Evolutionary conservation across 805 yeast species (phyloP), one percentile per base, ranked within the genome.

Genomic region (Candida khao-thaluensis): DNA sequence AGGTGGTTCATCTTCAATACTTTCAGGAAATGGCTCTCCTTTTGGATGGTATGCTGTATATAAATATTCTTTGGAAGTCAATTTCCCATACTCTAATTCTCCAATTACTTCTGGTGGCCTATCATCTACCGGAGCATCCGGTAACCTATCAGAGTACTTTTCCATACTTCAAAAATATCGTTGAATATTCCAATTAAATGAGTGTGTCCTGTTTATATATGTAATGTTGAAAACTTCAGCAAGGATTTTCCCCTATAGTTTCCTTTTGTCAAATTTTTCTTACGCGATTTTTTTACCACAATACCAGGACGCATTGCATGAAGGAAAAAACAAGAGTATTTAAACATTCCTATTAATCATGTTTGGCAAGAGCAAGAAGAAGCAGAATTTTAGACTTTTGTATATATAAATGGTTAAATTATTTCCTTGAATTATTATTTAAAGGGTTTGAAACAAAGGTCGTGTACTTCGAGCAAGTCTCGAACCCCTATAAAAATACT

Each of bases 1-100:
- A 15, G 96, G 91, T 5, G 97, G 97, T 40, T 90, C 91, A 59
- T 89, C 96, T 26, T 71, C 80, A 10, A 81, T 69, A 8, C 84
- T 80, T n/a, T 69, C 72, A 7, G 79, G 79, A 37, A 82, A 60
- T 4, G 85, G 81, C 45, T 69, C 76, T n/a, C 71, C 71, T 12
- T 64, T 67, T 16, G 82, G 75, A 39, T 79, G 79, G 38, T 69
- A 65, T 22, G 86, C 80, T 30, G 72, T 76, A 53, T 81, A 79
- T 39, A 85, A 69, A 59, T 81, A 77, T 12, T 84, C 78, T n/a
- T 69, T 55, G 7, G 84, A 77, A 2, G 87, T 77, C 35, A 84
- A 64, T 16, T 71, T 64, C 28, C 96, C 96, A 59, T 74, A 88
- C 59, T 88, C 96, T 51, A 76, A 66, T 42, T 82, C 85, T 2